Evolutionary conservation across 176 grass and related monocot genomes (phyloP).

Genomic region (Carex scoparia): DNA sequence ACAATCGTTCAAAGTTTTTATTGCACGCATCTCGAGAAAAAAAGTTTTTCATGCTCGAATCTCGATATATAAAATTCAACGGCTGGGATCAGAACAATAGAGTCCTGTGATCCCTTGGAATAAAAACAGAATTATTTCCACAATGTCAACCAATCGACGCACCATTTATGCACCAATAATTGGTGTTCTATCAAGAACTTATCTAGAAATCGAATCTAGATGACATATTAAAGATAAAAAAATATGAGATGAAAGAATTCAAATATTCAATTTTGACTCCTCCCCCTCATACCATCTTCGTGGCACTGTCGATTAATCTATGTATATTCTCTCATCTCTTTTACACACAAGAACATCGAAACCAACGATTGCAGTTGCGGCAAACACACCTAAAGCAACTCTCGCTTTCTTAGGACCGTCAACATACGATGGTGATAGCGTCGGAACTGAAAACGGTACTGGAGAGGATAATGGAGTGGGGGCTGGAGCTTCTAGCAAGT

Average conservation of each 20-base stretch:
- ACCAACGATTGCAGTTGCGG: constrained; percentile 41
- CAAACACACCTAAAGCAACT: constrained; percentile 40
- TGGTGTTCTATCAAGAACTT: neutral
- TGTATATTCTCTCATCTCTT: constrained; percentile 76
- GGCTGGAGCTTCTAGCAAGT: neutral
- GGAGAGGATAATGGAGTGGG: neutral
- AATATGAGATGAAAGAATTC: neutral
- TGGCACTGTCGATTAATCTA: constrained; percentile 44
- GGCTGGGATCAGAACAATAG: too few relatives aligned
- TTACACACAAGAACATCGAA: constrained; percentile 42
- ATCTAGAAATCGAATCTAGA: constrained; percentile 7
- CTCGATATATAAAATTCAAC: too few relatives aligned
- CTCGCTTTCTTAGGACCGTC: constrained; percentile 49
- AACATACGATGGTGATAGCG: constrained; percentile 25
- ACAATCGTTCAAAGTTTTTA: too few relatives aligned
- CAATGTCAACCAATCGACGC: constrained; percentile 8
- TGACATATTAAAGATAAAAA: neutral
- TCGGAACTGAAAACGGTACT: neutral
- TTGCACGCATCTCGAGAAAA: too few relatives aligned
- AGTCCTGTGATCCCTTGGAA: too few relatives aligned
- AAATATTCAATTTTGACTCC: neutral
- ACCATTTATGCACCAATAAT: neutral
- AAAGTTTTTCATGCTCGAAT: too few relatives aligned
- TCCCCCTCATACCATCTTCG: constrained; percentile 54
- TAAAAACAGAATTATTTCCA: neutral